phyloP scores from a whole-genome alignment of 1,284 basidiomycete genomes.

The Ustilago bromivora region DNA sequence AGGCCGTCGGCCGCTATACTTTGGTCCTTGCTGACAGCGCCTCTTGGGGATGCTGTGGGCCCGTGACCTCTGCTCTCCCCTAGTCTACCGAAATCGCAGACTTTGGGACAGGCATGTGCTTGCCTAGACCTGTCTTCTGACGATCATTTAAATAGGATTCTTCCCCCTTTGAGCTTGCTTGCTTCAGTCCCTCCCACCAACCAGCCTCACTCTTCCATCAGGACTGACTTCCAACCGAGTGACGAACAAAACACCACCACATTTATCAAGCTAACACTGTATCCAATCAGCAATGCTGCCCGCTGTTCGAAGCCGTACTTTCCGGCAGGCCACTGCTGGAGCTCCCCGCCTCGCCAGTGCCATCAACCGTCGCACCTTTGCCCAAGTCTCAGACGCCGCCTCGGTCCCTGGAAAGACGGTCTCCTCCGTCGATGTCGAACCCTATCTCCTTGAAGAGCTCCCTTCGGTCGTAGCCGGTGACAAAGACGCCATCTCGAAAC shows the following conservation, averaged over 20 bases:
- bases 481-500: conserved; percentile 44
- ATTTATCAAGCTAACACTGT: background rate
- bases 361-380: conserved; percentile 28
- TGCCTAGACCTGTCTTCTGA: background rate
- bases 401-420: conserved; percentile 10
- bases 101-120: background rate
- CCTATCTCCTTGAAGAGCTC: conserved; percentile 60
- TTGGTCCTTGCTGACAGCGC: background rate
- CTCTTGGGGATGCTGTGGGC: background rate
- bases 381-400: conserved; percentile 47
- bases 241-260: background rate
- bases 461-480: conserved; percentile 22
- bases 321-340: conserved; percentile 21
- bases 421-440: conserved; percentile 34
- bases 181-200: background rate
- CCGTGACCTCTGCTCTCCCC: background rate
- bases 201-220: background rate
- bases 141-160: background rate
- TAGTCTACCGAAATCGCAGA: background rate
- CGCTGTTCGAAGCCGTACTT: conserved; percentile 30
- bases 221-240: too few species aligned
- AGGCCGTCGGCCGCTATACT: background rate
- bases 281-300: conserved; percentile 25
- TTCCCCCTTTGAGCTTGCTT: background rate
- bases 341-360: background rate